Evolutionary conservation across 2,329 filamentous ascomycete genomes (phyloP), one percentile per base, ranked within the genome.

Genomic region (Colletotrichum sansevieriae): DNA sequence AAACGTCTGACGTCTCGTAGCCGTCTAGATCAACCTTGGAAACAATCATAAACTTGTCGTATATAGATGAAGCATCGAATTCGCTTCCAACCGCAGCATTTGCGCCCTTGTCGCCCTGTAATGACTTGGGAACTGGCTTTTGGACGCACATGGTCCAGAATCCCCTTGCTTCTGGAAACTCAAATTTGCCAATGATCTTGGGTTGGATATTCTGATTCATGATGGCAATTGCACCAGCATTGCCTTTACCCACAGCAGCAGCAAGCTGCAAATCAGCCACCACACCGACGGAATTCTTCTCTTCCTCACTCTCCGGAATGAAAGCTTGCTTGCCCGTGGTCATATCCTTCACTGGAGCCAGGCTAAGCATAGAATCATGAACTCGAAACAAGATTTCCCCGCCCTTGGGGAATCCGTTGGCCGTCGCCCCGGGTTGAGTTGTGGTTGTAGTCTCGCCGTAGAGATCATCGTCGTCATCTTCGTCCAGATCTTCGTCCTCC

Each of bases 11-110:
- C 49, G 89, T 90, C 78, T 95, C 93, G 65, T 89, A 90, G 1
- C 90, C 91, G 66, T 90, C 88, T 20, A 88, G 80, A 55, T 89
- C 86, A 9, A 88, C 84, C 79, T 94, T 94, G 55, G 92, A 92
- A 25, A 95, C 89, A 72, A 98, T 93, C 83, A 97, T 89, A 75
- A 93, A 95, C 76, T 90, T 90, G 77, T 95, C 91, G 73, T 91
- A 90, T 71, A 91, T 88, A 3, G 86, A 85, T 47, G 89, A 85
- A 1, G 83, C 79, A 51, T 87, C 86, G 70, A 86, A 88, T 68
- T 90, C 88, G n/a, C 79, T 82, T 2, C 81, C 82, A 2, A 87
- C 81, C 2, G 85, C 81, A 2, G 86, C 79, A 12, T 82, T 82
- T 9, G 83, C 78, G 4, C 84, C 85, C 74, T 85, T 82, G 69